Percentiles rank a stretch among this genome's conserved stretches.
These are phyloP conservation scores for Ajuga chamaepitys DNA, from an alignment of 257 asterid genomes.

Conservation along the genomic window DNA sequence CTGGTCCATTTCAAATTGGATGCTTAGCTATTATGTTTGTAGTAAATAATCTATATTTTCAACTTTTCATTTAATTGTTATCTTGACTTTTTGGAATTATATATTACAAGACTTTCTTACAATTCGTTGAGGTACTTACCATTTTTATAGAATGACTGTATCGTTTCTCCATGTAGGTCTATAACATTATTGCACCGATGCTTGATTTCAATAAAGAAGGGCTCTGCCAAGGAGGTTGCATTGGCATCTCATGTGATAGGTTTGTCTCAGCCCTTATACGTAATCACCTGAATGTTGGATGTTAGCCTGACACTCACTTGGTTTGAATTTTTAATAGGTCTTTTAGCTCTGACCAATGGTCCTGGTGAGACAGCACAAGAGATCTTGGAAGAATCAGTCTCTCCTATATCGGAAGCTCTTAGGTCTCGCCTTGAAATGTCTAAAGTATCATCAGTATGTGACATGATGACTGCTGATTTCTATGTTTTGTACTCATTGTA, in stretches of 20 bases:
- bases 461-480: neutral
- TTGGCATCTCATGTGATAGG: conserved; percentile 89
- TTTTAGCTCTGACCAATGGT: conserved; percentile 78
- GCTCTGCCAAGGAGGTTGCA: conserved; percentile 81
- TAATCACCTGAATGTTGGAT: neutral
- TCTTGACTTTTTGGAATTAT: neutral
- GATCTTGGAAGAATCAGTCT: conserved; percentile 70
- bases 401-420: conserved; percentile 78
- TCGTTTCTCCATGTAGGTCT: conserved; percentile 38
- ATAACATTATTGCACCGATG: conserved; percentile 80
- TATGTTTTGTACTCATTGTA: neutral
- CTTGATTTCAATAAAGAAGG: conserved; percentile 72
- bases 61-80: no score
- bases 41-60: neutral
- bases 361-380: conserved; percentile 88
- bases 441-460: conserved; percentile 59
- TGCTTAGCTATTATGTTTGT: neutral
- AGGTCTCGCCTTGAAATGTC: conserved; percentile 56
- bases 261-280: conserved; percentile 9
- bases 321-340: conserved; percentile 38
- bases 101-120: neutral
- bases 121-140: neutral
- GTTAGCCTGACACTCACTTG: neutral
- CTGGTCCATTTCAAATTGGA: neutral
- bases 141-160: neutral